phyloP scores from a whole-genome alignment of 2,329 filamentous ascomycete species.

The Aquanectria penicillioides region DNA sequence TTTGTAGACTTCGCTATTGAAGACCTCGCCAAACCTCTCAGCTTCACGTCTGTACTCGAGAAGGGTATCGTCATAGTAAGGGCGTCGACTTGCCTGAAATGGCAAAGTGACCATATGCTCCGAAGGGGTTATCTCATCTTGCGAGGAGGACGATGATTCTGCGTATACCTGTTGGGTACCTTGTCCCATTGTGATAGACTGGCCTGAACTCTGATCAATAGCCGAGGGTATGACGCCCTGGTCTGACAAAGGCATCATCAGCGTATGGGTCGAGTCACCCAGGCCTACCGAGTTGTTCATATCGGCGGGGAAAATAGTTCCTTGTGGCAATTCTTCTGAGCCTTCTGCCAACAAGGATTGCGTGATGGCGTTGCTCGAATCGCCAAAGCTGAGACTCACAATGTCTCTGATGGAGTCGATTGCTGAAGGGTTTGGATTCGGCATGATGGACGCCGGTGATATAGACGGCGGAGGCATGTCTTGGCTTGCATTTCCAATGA shows the following conservation, averaged over 20 bases:
- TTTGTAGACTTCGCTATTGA: slow-evolving; percentile 51
- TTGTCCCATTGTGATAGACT: slow-evolving; percentile 41
- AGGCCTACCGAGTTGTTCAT: slow-evolving; percentile 45
- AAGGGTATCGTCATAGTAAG: slow-evolving; percentile 62
- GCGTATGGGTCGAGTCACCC: slow-evolving; percentile 29
- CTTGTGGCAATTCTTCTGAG: slow-evolving; percentile 35
- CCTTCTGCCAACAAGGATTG: slow-evolving; percentile 32
- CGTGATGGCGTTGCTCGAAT: slow-evolving; percentile 28
- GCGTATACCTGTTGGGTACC: slow-evolving; percentile 36
- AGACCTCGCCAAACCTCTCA: slow-evolving; percentile 55
- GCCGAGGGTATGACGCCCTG: slow-evolving; percentile 30
- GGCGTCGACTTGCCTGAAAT: slow-evolving; percentile 62
- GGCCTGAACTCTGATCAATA: slow-evolving; percentile 34
- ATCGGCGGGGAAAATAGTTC: slow-evolving; percentile 52
- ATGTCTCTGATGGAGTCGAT: slow-evolving; percentile 33
- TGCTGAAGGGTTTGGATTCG: slow-evolving; percentile 31
- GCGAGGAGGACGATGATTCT: slow-evolving; percentile 30
- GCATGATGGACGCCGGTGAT: slow-evolving; percentile 42
- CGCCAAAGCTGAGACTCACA: slow-evolving; percentile 32
- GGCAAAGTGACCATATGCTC: slow-evolving; percentile 67
- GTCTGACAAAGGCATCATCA: slow-evolving; percentile 32
- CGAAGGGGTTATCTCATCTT: slow-evolving; percentile 14
- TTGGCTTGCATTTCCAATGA: slow-evolving; percentile 29
- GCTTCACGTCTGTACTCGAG: slow-evolving; percentile 55
- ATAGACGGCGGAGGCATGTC: slow-evolving; percentile 37